Conservation (phyloP, 441 rosid genomes). For the Erysimum pusillum region DNA sequence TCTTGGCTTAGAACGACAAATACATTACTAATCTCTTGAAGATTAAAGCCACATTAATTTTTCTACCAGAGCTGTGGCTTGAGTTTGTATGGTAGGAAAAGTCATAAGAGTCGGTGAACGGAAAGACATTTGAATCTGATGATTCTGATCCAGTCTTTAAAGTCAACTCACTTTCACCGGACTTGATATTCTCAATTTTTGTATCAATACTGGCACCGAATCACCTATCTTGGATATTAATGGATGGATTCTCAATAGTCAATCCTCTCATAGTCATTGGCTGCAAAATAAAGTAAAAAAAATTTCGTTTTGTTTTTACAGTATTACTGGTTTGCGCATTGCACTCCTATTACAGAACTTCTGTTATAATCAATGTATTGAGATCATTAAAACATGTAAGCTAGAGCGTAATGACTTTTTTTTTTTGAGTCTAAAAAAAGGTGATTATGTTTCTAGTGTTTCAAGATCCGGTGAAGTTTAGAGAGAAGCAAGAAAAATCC, state of each 20-base stretch:
- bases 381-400: too few species aligned
- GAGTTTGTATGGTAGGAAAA: background rate
- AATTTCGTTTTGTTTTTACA: too few species aligned
- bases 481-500: too few species aligned
- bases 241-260: background rate
- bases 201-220: background rate
- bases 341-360: too few species aligned
- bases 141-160: background rate
- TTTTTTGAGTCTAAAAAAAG: too few species aligned
- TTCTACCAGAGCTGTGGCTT: background rate
- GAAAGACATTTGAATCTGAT: background rate
- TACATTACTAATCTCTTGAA: background rate
- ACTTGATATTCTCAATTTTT: background rate
- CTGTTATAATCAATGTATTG: too few species aligned
- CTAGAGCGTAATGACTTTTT: too few species aligned
- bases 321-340: too few species aligned
- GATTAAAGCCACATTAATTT: background rate
- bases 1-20: background rate
- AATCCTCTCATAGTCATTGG: background rate
- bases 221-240: background rate
- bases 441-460: too few species aligned
- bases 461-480: too few species aligned
- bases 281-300: too few species aligned
- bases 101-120: slow-evolving; percentile 7
- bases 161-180: background rate